Base-by-base conservation (phyloP, 768 basidiomycete species). In the Lactarius hengduanensis region DNA sequence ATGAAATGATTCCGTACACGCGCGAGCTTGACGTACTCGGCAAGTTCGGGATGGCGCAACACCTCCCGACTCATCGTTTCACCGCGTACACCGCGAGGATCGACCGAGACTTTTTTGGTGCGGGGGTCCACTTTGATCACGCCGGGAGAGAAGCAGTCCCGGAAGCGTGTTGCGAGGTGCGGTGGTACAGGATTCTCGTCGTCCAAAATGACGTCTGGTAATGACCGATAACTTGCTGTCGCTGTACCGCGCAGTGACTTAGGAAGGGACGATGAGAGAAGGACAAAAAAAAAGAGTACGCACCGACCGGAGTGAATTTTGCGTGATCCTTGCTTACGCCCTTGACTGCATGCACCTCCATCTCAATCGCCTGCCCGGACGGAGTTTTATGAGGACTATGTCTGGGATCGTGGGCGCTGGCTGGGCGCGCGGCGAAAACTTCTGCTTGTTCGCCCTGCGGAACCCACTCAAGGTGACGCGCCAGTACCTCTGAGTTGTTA, bases 301-400 rank as follows among this genome's bases (percentile, higher is more conserved):
- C 71, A 92, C 95, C 94, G 60, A 98, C 97, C 36, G 97, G 95
- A 65, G 86, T 92, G 76, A 92, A 99, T 75, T 99, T 99, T 56
- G 97, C 95, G 72, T 99, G 96, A 68, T 96, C 94, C 72, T 92
- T 92, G 18, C 95, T 95, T 18, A 92, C 86, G 16, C 94, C 92
- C 73, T 98, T 98, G 67, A 95, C 80, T 26, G 94, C 96, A 73
- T 98, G 95, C 63, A 96, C 72, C 72, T 94, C 90, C 79, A 92
- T 84, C 50, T 92, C 83, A 47, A 99, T 80, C 59, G 83, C 81
- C 77, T 99, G 97, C 96, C 96, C 0, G 96, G 96, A 55, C 96
- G 82, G 60, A 98, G 78, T 75, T 98, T 98, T 2, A 89, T 90
- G 32, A 99, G 80, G 34, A 98, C 89, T 65, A 97, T 95, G 73